Conservation (phyloP, 495 filamentous ascomycete genomes). For the Aspergillus cavernicola region DNA sequence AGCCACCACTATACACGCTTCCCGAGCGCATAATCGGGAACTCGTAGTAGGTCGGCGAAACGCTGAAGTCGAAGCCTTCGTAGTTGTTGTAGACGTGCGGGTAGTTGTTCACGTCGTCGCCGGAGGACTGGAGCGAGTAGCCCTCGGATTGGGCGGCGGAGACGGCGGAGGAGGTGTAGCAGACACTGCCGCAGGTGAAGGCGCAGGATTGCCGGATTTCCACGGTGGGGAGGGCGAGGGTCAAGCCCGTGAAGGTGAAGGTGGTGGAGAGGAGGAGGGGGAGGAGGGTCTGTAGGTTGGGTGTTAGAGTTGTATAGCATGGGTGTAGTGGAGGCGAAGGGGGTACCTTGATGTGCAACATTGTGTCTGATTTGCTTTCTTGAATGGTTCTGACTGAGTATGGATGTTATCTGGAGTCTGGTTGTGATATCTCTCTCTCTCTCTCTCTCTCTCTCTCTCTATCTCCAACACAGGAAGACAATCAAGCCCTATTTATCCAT, state of each 20-base stretch:
- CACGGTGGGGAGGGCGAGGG: constrained; percentile 43
- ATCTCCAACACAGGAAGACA: no score
- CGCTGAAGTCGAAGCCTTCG: constrained; percentile 67
- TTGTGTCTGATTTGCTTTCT: no score
- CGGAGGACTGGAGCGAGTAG: constrained; percentile 44
- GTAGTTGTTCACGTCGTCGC: constrained; percentile 52
- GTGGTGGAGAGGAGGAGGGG: constrained; percentile 27
- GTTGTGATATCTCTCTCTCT: no score
- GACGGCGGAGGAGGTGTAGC: constrained; percentile 46
- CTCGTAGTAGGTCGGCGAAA: constrained; percentile 64
- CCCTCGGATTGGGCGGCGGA: constrained; percentile 48
- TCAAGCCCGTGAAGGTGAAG: constrained; percentile 36
- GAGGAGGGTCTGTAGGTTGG: constrained; percentile 7
- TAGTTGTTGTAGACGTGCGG: constrained; percentile 72
- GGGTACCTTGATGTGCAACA: no score
- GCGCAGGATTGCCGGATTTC: constrained; percentile 40
- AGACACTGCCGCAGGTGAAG: constrained; percentile 49
- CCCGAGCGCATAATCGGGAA: constrained; percentile 61
- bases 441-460: no score
- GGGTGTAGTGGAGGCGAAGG: no score
- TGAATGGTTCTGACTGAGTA: no score
- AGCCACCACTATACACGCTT: constrained; percentile 56
- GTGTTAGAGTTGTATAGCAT: no score
- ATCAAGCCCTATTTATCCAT: no score
- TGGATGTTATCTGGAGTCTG: no score